Percentiles rank a stretch among this genome's conserved stretches.
Evolutionary conservation across 495 filamentous ascomycete genomes (phyloP).

Genomic region (Penicillium daleae): DNA sequence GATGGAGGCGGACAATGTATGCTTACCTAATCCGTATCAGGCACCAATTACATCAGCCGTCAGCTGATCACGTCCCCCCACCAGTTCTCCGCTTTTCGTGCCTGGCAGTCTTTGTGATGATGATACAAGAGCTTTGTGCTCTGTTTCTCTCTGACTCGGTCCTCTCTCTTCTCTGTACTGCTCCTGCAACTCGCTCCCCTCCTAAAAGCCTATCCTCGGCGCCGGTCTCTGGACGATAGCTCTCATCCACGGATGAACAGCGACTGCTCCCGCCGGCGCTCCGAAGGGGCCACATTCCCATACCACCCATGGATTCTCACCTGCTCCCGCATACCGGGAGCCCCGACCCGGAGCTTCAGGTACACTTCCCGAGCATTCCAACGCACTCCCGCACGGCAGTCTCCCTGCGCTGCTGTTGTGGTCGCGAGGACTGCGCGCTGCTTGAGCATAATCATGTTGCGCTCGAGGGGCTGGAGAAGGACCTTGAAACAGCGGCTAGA

Average conservation of each 20-base stretch:
- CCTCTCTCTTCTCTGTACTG: neutral
- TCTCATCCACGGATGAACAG: constrained; percentile 9
- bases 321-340: constrained; percentile 30
- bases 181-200: neutral
- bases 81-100: constrained; percentile 3
- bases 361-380: constrained; percentile 42
- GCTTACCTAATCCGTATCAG: neutral
- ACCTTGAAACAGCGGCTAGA: constrained; percentile 80
- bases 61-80: constrained; percentile 4
- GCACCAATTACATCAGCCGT: constrained; percentile 9
- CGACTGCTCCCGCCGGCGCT: constrained; percentile 12
- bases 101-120: neutral
- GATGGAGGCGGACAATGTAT: neutral
- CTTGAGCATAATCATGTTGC: constrained; percentile 77
- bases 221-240: constrained; percentile 1
- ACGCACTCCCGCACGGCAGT: constrained; percentile 37
- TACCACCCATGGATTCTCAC: constrained; percentile 39
- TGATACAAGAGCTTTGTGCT: constrained; percentile 1
- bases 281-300: constrained; percentile 32
- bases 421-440: constrained; percentile 75
- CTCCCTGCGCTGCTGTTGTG: constrained; percentile 77
- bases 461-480: constrained; percentile 78
- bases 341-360: constrained; percentile 24
- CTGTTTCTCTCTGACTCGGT: neutral
- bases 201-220: neutral